Evolutionary conservation across 257 asterid genomes (phyloP).

Genomic region (Nicotiana sylvestris): DNA sequence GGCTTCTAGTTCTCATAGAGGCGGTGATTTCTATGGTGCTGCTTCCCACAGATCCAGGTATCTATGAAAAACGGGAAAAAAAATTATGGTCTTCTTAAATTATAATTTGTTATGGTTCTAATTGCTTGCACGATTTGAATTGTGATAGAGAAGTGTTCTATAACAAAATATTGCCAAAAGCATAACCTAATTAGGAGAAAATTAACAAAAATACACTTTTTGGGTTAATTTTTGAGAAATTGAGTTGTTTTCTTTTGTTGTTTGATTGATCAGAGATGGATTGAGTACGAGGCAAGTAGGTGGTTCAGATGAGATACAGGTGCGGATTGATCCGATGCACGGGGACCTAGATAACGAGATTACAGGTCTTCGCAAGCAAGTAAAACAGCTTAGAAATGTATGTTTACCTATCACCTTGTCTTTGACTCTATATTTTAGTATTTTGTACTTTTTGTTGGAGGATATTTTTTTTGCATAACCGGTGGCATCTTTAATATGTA

Average conservation of each 20-base stretch:
- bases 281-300: constrained; percentile 70
- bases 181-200: background rate
- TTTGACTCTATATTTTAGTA: constrained; percentile 4
- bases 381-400: constrained; percentile 72
- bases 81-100: background rate
- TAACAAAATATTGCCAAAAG: background rate
- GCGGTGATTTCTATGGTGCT: constrained; percentile 37
- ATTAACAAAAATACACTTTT: background rate
- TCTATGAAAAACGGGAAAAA: background rate
- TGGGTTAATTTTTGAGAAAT: constrained; percentile 1
- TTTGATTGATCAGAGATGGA: constrained; percentile 49
- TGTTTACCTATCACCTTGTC: background rate
- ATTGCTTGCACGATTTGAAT: background rate
- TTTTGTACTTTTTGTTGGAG: background rate
- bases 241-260: background rate
- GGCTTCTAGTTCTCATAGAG: constrained; percentile 24
- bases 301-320: constrained; percentile 71
- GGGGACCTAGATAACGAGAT: constrained; percentile 72
- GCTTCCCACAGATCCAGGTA: constrained; percentile 75
- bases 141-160: background rate
- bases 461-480: background rate
- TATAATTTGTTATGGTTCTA: background rate
- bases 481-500: background rate
- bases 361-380: constrained; percentile 82
- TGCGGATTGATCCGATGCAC: constrained; percentile 81